Base-by-base conservation (phyloP, 2,329 filamentous ascomycete genomes). In the Leptoxyphium fumago region DNA sequence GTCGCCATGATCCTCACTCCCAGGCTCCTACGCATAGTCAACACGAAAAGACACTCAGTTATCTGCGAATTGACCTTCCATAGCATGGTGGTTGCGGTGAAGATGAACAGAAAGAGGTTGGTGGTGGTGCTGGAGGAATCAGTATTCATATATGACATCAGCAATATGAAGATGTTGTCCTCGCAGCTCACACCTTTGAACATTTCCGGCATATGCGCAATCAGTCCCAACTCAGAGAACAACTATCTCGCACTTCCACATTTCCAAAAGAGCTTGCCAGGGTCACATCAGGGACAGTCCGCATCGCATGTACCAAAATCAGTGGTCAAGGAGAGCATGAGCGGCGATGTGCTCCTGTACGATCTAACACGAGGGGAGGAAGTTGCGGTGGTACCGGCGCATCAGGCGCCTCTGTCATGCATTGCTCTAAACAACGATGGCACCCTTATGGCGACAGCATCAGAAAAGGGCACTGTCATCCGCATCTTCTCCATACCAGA, bases 11-110 rank as follows among this genome's bases (percentile, higher is more conserved):
- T 95, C 50, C 72, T 94, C 38, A 95, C 91, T 15, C 91, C 91
- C 5, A 77, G 91, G 45, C 83, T 94, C 47, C 72, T 98, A 44
- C 85, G 94, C 53, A 96, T 98, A 58, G 88, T 94, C 58, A 98
- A 98, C 63, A 98, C 91, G 30, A 96, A 94, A 76, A 70, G 77
- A 51, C 74, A 80, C 63, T 80, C 89, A 38, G 84, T 93, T 47
- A 96, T 98, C 62, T 98, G 91, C 75, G 91, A 98, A 64, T 83
- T 98, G 60, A 96, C 89, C 2, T 98, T 98, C 56, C 89, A 89
- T 10, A 94, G 88, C n/a, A 87, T 88, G 41, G 87, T 98, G 10
- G 76, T 96, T 36, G 88, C 89, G 15, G 86, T 98, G 46, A 84
- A 88, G 51, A 71, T 98, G 56, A 98, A 98, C 64, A 77, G 91